A percentile compares a stretch with the other conserved stretches of the same genome.
phyloP scores from a whole-genome alignment of 2,329 filamentous ascomycete species.

The Fusarium sp. region DNA sequence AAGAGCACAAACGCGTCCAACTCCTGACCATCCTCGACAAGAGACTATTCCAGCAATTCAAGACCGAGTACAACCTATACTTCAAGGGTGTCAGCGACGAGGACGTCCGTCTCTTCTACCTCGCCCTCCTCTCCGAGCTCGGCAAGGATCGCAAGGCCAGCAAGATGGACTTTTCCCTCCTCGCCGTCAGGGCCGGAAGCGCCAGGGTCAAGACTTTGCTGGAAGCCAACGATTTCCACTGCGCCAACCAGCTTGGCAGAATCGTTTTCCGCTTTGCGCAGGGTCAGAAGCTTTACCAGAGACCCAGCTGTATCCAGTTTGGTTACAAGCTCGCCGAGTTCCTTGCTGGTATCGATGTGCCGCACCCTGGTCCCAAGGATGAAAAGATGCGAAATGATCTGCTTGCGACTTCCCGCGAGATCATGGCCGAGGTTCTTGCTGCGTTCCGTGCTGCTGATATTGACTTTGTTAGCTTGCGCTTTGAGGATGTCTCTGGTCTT shows the following conservation, averaged over 20 bases:
- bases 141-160: constrained; percentile 48
- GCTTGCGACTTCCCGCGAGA: constrained; percentile 39
- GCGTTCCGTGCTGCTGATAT: constrained; percentile 57
- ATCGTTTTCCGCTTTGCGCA: constrained; percentile 58
- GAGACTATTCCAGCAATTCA: constrained; percentile 55
- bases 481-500: constrained; percentile 59
- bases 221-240: constrained; percentile 52
- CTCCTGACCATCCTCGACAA: constrained; percentile 52
- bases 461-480: constrained; percentile 57
- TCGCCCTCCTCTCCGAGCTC: constrained; percentile 55
- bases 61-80: constrained; percentile 46
- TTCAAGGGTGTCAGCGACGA: constrained; percentile 47
- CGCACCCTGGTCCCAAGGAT: constrained; percentile 49
- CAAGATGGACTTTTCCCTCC: constrained; percentile 53
- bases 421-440: constrained; percentile 52
- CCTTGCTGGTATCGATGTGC: constrained; percentile 56
- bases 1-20: constrained; percentile 47
- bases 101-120: constrained; percentile 54
- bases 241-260: constrained; percentile 57
- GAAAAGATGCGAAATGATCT: constrained; percentile 27
- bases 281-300: constrained; percentile 56
- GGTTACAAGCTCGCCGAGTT: constrained; percentile 60
- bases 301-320: constrained; percentile 53
- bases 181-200: constrained; percentile 50
- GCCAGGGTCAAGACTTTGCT: constrained; percentile 53